Base-by-base conservation (phyloP, 2,329 filamentous ascomycete species). In the Calonectria henricotiae region DNA sequence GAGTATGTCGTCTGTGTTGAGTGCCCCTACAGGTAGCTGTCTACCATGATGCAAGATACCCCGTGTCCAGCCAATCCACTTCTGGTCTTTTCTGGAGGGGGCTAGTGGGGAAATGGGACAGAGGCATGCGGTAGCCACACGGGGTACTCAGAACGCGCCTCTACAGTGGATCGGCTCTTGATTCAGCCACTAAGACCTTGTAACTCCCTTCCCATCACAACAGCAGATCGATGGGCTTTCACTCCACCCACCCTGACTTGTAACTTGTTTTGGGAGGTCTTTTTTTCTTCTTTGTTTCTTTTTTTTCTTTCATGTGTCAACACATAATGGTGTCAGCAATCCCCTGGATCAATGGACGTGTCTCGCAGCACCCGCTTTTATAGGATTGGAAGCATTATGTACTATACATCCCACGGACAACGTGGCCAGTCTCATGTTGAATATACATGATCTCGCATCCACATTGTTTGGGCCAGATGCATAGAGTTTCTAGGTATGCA, bases 1-100 rank as follows among this genome's bases (percentile, higher is more conserved):
- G 67, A 69, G 46, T 47, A 46, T 65, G 61, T 68, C 51, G 44
- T 62, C 27, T 63, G 25, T 67, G 58, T 65, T 69, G 67, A 69
- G 47, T 41, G 62, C 60, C 49, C 67, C 62, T 49, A 41, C 44
- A 64, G 39, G 46, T 65, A 65, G 46, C 37, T 65, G 35, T 30
- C 27, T 58, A 9, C 51, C 32, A 69, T 69, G 67, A 69, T 69
- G 62, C 39, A 68, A 65, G 67, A 58, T 39, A 37, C 44, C 65
- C 51, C 61, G 54, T 65, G 62, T 65, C 54, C 51, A 65, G 46
- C 62, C 62, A 54, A 61, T 61, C 64, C 64, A 30, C 54, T 67
- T 63, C 43, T 62, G 54, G 44, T 27, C 20, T 51, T 54, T 41
- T 47, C 46, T 37, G 35, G 44, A 12, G 65, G 41, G 44, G 51